These are phyloP conservation scores for Lyophyllum decastes DNA, from an alignment of 768 basidiomycete species.

Conservation along the genomic window DNA sequence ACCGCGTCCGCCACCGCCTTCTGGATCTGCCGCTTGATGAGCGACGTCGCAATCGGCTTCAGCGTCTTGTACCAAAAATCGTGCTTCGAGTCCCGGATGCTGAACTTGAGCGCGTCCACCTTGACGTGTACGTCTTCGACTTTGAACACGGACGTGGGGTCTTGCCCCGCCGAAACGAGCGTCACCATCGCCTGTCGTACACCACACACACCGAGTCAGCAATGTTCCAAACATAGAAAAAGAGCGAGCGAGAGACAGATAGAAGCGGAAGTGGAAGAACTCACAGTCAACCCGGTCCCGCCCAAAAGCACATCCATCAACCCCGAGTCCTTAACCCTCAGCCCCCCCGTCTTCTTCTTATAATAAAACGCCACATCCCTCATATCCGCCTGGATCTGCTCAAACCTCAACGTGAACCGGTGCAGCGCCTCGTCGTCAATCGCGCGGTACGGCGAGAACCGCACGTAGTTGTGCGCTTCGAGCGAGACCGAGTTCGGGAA, in stretches of 20 bases:
- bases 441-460: conserved; percentile 77
- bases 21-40: conserved; percentile 76
- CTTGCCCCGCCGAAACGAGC: conserved; percentile 60
- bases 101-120: conserved; percentile 86
- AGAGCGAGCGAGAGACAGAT: neutral
- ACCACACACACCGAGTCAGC: neutral
- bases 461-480: conserved; percentile 80
- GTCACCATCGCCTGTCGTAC: conserved; percentile 58
- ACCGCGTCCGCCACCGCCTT: conserved; percentile 65
- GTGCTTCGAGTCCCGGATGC: conserved; percentile 90
- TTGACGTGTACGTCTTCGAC: conserved; percentile 75
- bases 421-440: conserved; percentile 65
- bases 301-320: conserved; percentile 85
- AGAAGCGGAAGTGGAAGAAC: too few relatives aligned
- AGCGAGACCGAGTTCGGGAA: conserved; percentile 78
- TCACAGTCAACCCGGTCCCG: conserved; percentile 75
- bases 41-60: conserved; percentile 72
- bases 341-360: conserved; percentile 80
- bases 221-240: neutral
- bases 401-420: conserved; percentile 71
- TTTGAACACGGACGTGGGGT: conserved; percentile 70
- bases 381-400: conserved; percentile 93
- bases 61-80: conserved; percentile 86
- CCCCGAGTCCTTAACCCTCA: conserved; percentile 80
- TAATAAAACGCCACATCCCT: conserved; percentile 93